A percentile compares a stretch with the other conserved stretches of the same genome.
phyloP scores from a whole-genome alignment of 2,329 filamentous ascomycete genomes.

The Uncinocarpus reesii region DNA sequence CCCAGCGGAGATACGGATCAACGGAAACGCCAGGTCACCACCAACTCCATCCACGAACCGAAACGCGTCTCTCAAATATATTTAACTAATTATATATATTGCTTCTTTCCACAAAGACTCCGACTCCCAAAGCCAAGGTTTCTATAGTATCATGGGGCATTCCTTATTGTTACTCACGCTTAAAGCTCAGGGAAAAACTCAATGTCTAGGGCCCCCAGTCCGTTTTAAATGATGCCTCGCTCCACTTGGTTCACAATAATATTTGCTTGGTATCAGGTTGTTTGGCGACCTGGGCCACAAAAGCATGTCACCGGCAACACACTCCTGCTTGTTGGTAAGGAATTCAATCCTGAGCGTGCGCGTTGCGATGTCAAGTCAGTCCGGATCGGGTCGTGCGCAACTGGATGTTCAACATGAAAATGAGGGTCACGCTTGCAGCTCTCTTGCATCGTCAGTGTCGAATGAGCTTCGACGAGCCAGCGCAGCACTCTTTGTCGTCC shows the following conservation, averaged over 20 bases:
- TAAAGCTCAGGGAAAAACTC: background rate
- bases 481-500: background rate
- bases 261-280: conserved; percentile 1
- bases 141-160: too few species aligned
- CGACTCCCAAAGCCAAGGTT: too few species aligned
- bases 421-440: background rate
- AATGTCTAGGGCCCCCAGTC: background rate
- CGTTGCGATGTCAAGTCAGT: too few species aligned
- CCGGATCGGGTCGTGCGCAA: too few species aligned
- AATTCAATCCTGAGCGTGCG: too few species aligned
- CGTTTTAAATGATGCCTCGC: conserved; percentile 3
- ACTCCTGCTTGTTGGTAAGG: too few species aligned
- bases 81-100: too few species aligned
- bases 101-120: too few species aligned
- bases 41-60: too few species aligned
- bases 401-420: background rate
- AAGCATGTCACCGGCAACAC: background rate
- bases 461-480: background rate
- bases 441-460: background rate
- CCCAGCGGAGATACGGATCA: background rate
- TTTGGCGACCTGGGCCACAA: conserved; percentile 4
- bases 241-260: background rate
- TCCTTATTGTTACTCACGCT: background rate
- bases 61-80: too few species aligned
- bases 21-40: too few species aligned